A percentile compares a stretch with the other conserved stretches of the same genome.
Conservation (phyloP, 2,329 filamentous ascomycete genomes). For the Exophiala dermatitidis region DNA sequence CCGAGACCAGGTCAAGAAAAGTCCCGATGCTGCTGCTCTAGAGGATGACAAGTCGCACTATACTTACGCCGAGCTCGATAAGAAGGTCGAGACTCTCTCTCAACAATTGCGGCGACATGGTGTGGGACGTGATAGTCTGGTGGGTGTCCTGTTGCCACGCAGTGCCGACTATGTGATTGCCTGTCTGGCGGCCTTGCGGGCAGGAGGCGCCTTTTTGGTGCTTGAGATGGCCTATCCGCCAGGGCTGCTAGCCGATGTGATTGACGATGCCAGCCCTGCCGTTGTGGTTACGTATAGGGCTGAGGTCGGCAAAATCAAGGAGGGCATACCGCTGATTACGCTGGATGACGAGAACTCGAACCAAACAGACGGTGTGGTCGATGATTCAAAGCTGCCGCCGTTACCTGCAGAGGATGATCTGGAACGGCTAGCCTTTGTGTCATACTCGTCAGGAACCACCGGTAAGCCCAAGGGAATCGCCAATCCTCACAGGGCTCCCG, state of each 20-base stretch:
- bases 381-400: conserved; percentile 42
- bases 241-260: conserved; percentile 64
- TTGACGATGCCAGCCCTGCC: conserved; percentile 65
- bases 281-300: conserved; percentile 63
- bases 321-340: conserved; percentile 55
- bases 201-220: conserved; percentile 72
- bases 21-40: conserved; percentile 62
- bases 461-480: conserved; percentile 76
- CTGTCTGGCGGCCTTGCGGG: conserved; percentile 67
- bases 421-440: conserved; percentile 70
- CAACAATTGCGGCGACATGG: conserved; percentile 58
- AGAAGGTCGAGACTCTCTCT: conserved; percentile 58
- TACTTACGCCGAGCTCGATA: conserved; percentile 66
- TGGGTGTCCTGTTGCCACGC: conserved; percentile 67
- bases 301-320: conserved; percentile 59
- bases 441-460: conserved; percentile 71
- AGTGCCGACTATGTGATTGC: conserved; percentile 74
- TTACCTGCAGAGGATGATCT: conserved; percentile 60
- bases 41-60: conserved; percentile 62
- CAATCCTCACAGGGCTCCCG: conserved; percentile 66
- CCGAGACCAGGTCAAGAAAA: conserved; percentile 57
- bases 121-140: conserved; percentile 64
- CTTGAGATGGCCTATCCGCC: conserved; percentile 73
- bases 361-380: conserved; percentile 29
- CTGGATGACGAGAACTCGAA: conserved; percentile 46